Evolutionary conservation across 768 basidiomycete genomes (phyloP), one percentile per base, ranked within the genome.

Genomic region (Lenzites betulinus): DNA sequence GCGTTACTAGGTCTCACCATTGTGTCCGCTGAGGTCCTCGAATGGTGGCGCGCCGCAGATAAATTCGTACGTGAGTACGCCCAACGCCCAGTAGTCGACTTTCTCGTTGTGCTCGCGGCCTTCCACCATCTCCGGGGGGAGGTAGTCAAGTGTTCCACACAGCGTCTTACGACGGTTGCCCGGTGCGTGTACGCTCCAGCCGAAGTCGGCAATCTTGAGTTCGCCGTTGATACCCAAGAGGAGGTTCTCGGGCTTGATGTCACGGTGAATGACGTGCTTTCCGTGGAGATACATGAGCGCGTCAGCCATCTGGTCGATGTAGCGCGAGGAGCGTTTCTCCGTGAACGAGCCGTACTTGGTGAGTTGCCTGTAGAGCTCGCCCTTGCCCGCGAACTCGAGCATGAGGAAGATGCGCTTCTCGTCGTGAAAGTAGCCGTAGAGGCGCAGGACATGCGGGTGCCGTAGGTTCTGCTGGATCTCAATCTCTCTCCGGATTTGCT

Each of bases 71-170:
- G 90, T 90, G 63, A 99, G 78, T n/a, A 98, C 95, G 46, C 96
- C 96, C 26, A 99, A 78, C 0, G 96, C 96, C 96, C 96, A 99
- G 60, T 93, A 83, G 68, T 98, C 96, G 39, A 98, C 96, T 69
- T 84, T 88, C 68, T 94, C 92, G 54, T 82, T 89, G 71, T 98
- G 95, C 60, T 91, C 92, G 65, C 83, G 88, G 0, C 89, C 88
- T 67, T 97, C 94, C 15, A 99, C 92, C 97, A 98, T 99, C 80
- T 98, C 96, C 13, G 97, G 96, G 0, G 97, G 95, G 12, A 99
- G 81, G 71, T 98, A 98, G 72, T 98, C 97, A 46, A 98, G 77
- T 1, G 96, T 98, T 13, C 96, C 96, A 67, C 96, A 98, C 12
- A 98, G 81, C 0, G 97, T 98, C 76, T 83, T 89, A 44, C 96